Base-by-base conservation (phyloP, 192 early-diverging fungal species). In the Backusella psychrophila region DNA sequence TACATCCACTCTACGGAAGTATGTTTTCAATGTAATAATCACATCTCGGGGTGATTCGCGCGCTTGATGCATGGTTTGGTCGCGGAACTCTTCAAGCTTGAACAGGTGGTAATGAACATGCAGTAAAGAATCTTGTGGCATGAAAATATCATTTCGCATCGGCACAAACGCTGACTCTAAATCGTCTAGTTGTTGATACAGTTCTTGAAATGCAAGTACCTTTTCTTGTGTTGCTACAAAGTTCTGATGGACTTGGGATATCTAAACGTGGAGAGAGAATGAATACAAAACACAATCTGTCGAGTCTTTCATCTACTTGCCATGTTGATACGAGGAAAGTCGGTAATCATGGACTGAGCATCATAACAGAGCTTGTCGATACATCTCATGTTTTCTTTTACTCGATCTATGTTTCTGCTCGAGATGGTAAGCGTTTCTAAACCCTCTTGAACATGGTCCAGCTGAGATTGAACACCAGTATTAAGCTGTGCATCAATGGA, bases 401-500 rank as follows among this genome's bases (percentile, higher is more conserved):
- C 88, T 7, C 81, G 81, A 5, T 85, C 76, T 23, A 90, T 92
- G 72, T 94, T 88, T 63, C 90, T 81, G 38, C 85, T 88, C 7
- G 93, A 91, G 7, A 86, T 76, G 31, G 84, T 81, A 71, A 93
- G 85, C 73, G 88, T 93, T 79, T 98, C 95, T 31, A 99, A 82
- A 34, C 95, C 96, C 69, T 95, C 90, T 75, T 95, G 92, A 6
- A 93, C 92, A 73, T 94, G 93, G 83, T 97, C 96, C 65, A 99
- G 88, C 82, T 97, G 95, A 53, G 90, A 83, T 81, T 98, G 95
- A 66, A 96, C 94, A 17, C 94, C 95, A 8, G 96, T 94, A 79
- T 97, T 98, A 46, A 99, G 88, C 82, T 99, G 97, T 15, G 97
- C 96, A 82, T 98, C 97, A 29, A 98, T 93, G 26, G 92, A 88